Conservation (phyloP, 371 early-diverging fungal genomes). For the Haplosporangium sp. region DNA sequence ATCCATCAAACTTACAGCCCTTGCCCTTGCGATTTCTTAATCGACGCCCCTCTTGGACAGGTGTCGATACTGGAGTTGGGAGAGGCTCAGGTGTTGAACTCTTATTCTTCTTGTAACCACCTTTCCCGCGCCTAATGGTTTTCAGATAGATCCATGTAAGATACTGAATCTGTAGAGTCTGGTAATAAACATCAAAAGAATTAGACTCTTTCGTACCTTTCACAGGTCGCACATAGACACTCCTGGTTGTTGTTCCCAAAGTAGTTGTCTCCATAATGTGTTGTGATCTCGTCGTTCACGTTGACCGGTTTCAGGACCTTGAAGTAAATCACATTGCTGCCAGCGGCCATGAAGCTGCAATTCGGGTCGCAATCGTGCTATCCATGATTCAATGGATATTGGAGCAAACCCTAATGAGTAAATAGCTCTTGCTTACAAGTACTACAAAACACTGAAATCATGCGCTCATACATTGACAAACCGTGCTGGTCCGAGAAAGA, state of each 20-base stretch:
- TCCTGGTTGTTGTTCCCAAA: conserved; percentile 90
- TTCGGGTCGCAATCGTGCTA: conserved; percentile 95
- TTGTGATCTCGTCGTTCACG: conserved; percentile 89
- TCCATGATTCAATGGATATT: no score
- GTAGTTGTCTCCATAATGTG: conserved; percentile 87
- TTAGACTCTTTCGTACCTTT: conserved; percentile 54
- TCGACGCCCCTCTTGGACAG: neutral
- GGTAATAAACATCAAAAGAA: neutral
- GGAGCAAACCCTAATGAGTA: neutral
- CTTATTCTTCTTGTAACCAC: conserved; percentile 13
- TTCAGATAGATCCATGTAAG: neutral
- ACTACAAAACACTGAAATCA: neutral
- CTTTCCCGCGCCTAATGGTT: conserved; percentile 2
- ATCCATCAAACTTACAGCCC: neutral
- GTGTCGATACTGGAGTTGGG: conserved; percentile 1
- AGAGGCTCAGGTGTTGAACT: neutral
- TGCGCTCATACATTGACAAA: conserved; percentile 80
- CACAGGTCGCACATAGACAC: conserved; percentile 93
- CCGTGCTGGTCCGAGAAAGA: conserved; percentile 95
- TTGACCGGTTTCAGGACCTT: conserved; percentile 81
- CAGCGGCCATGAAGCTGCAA: conserved; percentile 58
- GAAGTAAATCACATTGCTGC: conserved; percentile 75
- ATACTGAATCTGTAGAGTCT: neutral
- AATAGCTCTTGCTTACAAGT: neutral
- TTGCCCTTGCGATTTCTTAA: conserved; percentile 10